These are phyloP conservation scores for Blastocystis sp. DNA, from an alignment of 352 stramenopile species.

Conservation along the genomic window DNA sequence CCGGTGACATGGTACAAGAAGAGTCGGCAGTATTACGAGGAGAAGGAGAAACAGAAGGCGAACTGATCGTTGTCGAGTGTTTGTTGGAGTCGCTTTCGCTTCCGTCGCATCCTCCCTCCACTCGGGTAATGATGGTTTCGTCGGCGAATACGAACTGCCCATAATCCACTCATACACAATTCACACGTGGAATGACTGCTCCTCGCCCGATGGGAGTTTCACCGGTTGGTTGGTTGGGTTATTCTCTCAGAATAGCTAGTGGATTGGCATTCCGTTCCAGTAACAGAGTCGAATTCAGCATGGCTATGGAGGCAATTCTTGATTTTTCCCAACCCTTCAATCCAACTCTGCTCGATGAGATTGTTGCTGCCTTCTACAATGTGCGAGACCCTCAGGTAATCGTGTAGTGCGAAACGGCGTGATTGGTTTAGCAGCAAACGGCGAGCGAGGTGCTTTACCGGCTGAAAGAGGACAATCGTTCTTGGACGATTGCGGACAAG, in stretches of 20 bases:
- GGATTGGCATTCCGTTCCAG: background rate
- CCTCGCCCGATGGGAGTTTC: background rate
- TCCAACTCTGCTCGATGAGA: conserved; percentile 91
- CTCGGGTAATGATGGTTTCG: no score
- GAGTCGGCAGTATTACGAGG: conserved; percentile 53
- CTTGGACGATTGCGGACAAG: conserved; percentile 89
- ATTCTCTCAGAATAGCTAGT: background rate
- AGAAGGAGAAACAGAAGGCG: conserved; percentile 40
- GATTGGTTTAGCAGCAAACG: conserved; percentile 77
- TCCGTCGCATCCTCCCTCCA: no score
- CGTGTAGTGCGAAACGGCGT: background rate
- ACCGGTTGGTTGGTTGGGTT: background rate
- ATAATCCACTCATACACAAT: no score
- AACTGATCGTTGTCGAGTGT: no score
- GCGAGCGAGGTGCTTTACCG: conserved; percentile 91
- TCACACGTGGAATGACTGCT: no score
- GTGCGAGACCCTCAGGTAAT: conserved; percentile 87
- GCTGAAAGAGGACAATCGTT: conserved; percentile 89
- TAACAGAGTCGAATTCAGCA: background rate
- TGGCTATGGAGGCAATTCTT: conserved; percentile 79
- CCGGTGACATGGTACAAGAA: conserved; percentile 58
- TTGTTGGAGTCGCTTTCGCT: no score
- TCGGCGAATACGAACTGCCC: no score
- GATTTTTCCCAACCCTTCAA: conserved; percentile 93
- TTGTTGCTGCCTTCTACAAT: conserved; percentile 94